Evolutionary conservation across 768 basidiomycete species (phyloP), one percentile per base, ranked within the genome.

Genomic region (Naganishia kalamii): DNA sequence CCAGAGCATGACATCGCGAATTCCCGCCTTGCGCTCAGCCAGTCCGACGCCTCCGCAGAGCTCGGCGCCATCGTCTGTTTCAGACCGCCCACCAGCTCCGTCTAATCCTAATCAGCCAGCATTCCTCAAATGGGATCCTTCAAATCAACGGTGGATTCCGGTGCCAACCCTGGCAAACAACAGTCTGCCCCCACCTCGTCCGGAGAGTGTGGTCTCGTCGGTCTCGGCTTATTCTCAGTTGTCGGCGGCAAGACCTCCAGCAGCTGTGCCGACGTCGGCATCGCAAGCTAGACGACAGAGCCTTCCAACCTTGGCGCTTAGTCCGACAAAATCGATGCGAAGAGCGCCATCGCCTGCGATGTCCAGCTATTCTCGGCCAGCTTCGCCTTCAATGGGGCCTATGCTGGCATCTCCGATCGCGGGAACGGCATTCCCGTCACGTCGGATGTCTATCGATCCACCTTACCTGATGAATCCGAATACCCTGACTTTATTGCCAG

Each of bases 401-500:
- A 46, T 62, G 11, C 49, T 57, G n/a, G 60, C 46, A 2, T 15
- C 65, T 1, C 46, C 59, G 2, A 35, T 57, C 25, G 27, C 17
- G 4, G 54, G 37, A 29, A 37, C 52, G 7, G 37, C 29, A 12
- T 43, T 17, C n/a, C 48, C 46, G 12, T 21, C 49, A 21, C 61
- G 62, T 27, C 50, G 66, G n/a, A 63, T 68, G 66, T 68, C 66
- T 0, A 64, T 68, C 40, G 66, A 68, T 17, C 66, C 66, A 23
- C 41, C 66, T 13, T 68, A 63, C 41, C 37, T 41, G 52, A 27
- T 68, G 43, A 41, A 52, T 44, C 72, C 76, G 3, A 70, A 71
- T 41, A 64, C 71, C 1, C 52, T 77, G 17, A 77, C 76, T 17
- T 40, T 77, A 12, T 61, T 77, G 21, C 76, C 76, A 3, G 73